These are phyloP conservation scores for Nakazawaea pomicola DNA, from an alignment of 805 yeast genomes.

Conservation along the genomic window DNA sequence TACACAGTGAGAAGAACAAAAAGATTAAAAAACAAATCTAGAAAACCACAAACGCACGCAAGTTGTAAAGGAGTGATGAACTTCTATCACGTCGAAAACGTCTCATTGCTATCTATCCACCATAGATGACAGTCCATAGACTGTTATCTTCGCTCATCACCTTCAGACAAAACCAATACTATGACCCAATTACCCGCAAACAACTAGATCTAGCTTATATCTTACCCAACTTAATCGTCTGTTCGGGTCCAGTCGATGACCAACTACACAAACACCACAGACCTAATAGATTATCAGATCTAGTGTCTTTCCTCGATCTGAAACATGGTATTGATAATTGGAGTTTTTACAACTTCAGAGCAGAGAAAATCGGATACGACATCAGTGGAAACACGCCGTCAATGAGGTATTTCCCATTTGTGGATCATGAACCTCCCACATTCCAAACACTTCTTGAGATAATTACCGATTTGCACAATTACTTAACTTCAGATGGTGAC, in stretches of 20 bases:
- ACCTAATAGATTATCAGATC: slow-evolving; percentile 40
- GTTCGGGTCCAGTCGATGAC: slow-evolving; percentile 65
- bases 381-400: slow-evolving; percentile 32
- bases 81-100: too few species aligned
- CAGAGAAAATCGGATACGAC: slow-evolving; percentile 41
- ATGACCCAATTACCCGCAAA: slow-evolving; percentile 6
- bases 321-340: slow-evolving; percentile 49
- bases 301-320: slow-evolving; percentile 41
- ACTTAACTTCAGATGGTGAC: slow-evolving; percentile 25
- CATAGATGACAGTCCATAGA: not conserved
- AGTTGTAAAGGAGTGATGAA: not conserved
- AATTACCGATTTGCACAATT: slow-evolving; percentile 40
- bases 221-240: slow-evolving; percentile 59
- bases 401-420: slow-evolving; percentile 49
- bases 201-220: slow-evolving; percentile 64
- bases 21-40: too few species aligned
- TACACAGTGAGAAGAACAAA: too few species aligned
- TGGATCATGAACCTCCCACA: slow-evolving; percentile 78
- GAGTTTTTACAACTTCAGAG: slow-evolving; percentile 71
- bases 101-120: not conserved
- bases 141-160: not conserved
- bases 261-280: slow-evolving; percentile 41
- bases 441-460: slow-evolving; percentile 42
- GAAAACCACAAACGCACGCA: too few species aligned
- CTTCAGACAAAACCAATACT: slow-evolving; percentile 2